These are phyloP conservation scores for Racocetra persica DNA, from an alignment of 371 early-diverging fungal genomes.

Conservation along the genomic window DNA sequence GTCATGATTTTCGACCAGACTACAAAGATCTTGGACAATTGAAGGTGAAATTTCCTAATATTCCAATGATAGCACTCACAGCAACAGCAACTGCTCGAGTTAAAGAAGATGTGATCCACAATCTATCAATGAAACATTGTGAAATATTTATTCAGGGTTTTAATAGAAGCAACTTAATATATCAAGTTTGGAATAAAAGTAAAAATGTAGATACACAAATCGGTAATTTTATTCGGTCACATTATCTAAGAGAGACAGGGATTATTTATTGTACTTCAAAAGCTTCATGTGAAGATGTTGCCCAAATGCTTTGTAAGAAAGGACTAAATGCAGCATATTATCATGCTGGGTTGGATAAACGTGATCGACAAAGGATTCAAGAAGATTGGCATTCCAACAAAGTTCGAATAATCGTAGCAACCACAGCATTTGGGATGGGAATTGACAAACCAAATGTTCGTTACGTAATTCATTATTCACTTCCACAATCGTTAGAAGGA, in stretches of 20 bases:
- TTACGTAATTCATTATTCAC: constrained; percentile 96
- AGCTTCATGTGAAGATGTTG: constrained; percentile 89
- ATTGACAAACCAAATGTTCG: constrained; percentile 99
- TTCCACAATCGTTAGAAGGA: constrained; percentile 97
- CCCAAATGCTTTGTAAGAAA: constrained; percentile 72
- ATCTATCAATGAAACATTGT: neutral
- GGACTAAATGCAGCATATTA: constrained; percentile 81
- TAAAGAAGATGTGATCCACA: neutral
- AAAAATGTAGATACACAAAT: neutral
- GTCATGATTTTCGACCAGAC: neutral
- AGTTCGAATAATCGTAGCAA: constrained; percentile 96
- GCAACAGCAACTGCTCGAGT: constrained; percentile 68
- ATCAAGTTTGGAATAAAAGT: neutral
- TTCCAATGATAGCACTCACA: constrained; percentile 98
- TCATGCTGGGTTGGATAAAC: constrained; percentile 96
- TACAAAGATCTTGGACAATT: constrained; percentile 79
- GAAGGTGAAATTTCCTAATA: constrained; percentile 69
- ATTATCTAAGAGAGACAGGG: too few species aligned
- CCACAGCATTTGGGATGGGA: constrained; percentile 99
- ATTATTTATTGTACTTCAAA: constrained; percentile 97
- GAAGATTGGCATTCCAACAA: constrained; percentile 84
- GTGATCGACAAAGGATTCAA: constrained; percentile 91
- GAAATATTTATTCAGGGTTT: neutral
- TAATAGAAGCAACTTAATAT: neutral
- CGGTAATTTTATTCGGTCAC: neutral